A percentile compares a stretch with the other conserved stretches of the same genome.
These are phyloP conservation scores for Glutinoglossum americanum DNA, from an alignment of 495 filamentous ascomycete species.

Conservation along the genomic window DNA sequence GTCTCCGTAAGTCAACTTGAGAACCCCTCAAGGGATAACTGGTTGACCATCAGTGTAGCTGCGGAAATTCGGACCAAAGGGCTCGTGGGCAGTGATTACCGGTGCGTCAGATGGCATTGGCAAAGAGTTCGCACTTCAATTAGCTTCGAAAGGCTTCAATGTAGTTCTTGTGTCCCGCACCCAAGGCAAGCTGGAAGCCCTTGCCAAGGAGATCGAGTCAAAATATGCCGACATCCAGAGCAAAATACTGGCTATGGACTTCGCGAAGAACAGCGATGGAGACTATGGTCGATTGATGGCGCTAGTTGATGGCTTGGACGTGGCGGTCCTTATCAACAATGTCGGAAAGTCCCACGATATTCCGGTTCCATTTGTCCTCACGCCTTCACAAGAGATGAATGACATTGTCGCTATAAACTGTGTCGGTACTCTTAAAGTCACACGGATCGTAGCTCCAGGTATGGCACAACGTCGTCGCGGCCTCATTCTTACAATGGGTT, in stretches of 20 bases:
- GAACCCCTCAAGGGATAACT: background rate
- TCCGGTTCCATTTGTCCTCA: constrained; percentile 71
- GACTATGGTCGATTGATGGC: constrained; percentile 55
- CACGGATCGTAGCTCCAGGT: constrained; percentile 61
- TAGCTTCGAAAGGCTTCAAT: constrained; percentile 84
- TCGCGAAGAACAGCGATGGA: constrained; percentile 46
- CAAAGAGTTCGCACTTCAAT: constrained; percentile 83
- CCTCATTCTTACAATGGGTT: constrained; percentile 91
- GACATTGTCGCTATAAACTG: constrained; percentile 93
- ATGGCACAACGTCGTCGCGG: constrained; percentile 68
- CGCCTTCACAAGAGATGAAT: constrained; percentile 51
- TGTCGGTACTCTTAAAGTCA: constrained; percentile 65
- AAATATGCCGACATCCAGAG: constrained; percentile 41
- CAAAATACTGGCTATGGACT: constrained; percentile 78
- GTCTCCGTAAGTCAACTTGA: background rate
- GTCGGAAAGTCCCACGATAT: constrained; percentile 87
- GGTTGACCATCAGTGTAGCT: constrained; percentile 31
- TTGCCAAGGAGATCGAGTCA: constrained; percentile 52
- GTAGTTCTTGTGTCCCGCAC: constrained; percentile 86
- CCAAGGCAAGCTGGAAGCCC: constrained; percentile 57
- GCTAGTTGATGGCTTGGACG: constrained; percentile 47
- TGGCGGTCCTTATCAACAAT: constrained; percentile 88
- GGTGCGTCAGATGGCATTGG: constrained; percentile 93
- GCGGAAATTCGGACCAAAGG: constrained; percentile 71
- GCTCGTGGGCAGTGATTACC: constrained; percentile 86